Evolutionary conservation across 2,329 filamentous ascomycete genomes (phyloP), one percentile per base, ranked within the genome.

Genomic region (Fusarium sp.): DNA sequence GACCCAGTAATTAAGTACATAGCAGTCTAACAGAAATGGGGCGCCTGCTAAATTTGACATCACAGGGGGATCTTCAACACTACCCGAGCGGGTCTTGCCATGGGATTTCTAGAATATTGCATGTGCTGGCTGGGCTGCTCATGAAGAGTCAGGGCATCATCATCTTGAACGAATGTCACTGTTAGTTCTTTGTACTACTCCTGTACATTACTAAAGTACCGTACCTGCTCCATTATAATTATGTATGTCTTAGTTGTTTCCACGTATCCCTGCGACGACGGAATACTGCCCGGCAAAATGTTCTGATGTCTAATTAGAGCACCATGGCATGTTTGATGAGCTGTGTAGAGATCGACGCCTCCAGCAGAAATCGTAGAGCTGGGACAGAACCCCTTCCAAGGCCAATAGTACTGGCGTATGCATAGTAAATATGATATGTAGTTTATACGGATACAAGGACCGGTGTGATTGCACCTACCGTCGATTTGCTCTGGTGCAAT

Each of bases 11-110:
- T 57, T 59, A 61, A 68, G 62, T 38, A 25, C 7, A 25, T 25
- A 25, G 24, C 24, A 25, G 24, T 25, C 24, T 25, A 25, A 25
- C 24, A 25, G 30, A 53, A n/a, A 50, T 59, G 63, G 64, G 57
- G 59, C 46, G 47, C 46, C 61, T 73, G 64, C 73, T 75, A 76
- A 75, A 73, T 70, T 75, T 73, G 70, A 75, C 73, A 72, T 66
- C 64, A 51, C 62, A 63, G 66, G 56, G 63, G 61, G 57, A 63
- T 72, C 70, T 52, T 55, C 60, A 40, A 63, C 40, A 62, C 60
- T 59, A 71, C 59, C 47, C 34, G 44, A 52, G 66, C 60, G 57
- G 70, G 68, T 55, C 60, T 56, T 52, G n/a, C 20, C 49, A 74
- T 72, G 61, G 63, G 43, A 63, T 69, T 62, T 63, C 57, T 49